Evolutionary conservation across 345 rosid species (phyloP).

Genomic region (Schrenkiella parvula): DNA sequence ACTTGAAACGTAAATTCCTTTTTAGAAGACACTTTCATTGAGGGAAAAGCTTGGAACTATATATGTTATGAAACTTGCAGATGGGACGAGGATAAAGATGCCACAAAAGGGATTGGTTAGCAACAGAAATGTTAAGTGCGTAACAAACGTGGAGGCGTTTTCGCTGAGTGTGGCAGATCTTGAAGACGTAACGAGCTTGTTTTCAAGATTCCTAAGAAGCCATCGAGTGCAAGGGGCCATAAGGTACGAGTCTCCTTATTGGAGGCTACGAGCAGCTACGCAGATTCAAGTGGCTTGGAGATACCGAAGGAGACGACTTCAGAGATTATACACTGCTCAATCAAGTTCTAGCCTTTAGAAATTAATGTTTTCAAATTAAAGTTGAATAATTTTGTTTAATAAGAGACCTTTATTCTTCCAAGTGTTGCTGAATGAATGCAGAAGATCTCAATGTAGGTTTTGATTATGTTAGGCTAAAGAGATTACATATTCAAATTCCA

Average conservation of each 20-base stretch:
- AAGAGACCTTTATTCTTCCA: too few relatives aligned
- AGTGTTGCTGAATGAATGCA: too few relatives aligned
- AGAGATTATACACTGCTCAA: constrained; percentile 27
- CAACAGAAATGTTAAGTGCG: constrained; percentile 57
- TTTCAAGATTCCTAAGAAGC: constrained; percentile 54
- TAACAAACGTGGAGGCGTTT: constrained; percentile 83
- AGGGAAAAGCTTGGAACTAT: not conserved
- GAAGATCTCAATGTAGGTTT: too few relatives aligned
- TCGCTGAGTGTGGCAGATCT: constrained; percentile 72
- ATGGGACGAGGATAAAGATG: constrained; percentile 45
- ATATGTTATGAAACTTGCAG: constrained; percentile 35
- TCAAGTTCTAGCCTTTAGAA: not conserved
- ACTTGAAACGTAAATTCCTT: not conserved
- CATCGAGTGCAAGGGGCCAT: constrained; percentile 83
- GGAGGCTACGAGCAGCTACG: constrained; percentile 64
- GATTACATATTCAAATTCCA: too few relatives aligned
- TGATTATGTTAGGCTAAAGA: too few relatives aligned
- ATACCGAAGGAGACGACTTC: constrained; percentile 57
- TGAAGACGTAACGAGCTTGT: constrained; percentile 79
- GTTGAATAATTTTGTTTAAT: too few relatives aligned
- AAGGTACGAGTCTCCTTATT: constrained; percentile 79
- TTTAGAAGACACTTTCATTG: too few relatives aligned
- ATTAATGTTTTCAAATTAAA: too few relatives aligned
- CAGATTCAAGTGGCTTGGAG: constrained; percentile 86
- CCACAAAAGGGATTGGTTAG: constrained; percentile 48